phyloP scores from a whole-genome alignment of 2,329 filamentous ascomycete genomes.

The Triangularia verruculosa region DNA sequence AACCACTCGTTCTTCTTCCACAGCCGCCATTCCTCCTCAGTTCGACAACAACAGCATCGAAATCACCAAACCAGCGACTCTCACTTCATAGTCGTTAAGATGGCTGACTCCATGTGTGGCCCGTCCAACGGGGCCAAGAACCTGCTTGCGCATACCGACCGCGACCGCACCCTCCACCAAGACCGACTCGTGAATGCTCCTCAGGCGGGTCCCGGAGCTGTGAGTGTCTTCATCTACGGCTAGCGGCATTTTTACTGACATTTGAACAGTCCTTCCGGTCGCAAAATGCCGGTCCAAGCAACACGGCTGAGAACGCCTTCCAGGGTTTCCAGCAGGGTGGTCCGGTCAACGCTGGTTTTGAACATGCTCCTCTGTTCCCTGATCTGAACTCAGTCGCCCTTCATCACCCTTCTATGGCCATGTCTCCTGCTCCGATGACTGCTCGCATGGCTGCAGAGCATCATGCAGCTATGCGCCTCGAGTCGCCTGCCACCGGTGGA shows the following conservation, averaged over 20 bases:
- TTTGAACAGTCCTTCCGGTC: constrained; percentile 26
- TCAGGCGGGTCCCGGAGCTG: constrained; percentile 22
- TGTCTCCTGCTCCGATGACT: constrained; percentile 9
- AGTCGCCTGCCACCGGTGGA: constrained; percentile 16
- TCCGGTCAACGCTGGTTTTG: constrained; percentile 3
- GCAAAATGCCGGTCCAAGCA: constrained; percentile 11
- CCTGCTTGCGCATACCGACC: constrained; percentile 66
- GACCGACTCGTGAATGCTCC: constrained; percentile 52
- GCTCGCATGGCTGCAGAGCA: constrained; percentile 10
- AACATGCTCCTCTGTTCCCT: constrained; percentile 13
- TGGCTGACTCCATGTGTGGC: constrained; percentile 58
- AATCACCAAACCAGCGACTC: not conserved
- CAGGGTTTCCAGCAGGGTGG: constrained; percentile 25
- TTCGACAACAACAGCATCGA: not conserved
- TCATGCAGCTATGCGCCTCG: constrained; percentile 17
- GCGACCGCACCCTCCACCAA: constrained; percentile 69
- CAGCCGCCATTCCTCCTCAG: not conserved
- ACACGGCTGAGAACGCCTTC: constrained; percentile 23
- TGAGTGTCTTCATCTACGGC: constrained; percentile 21
- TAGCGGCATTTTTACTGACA: constrained; percentile 13
- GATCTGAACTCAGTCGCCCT: not conserved
- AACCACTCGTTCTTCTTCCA: not conserved
- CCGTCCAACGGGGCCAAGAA: constrained; percentile 73
- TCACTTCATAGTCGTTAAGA: constrained; percentile 26
- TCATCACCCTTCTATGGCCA: constrained; percentile 4